phyloP scores from a whole-genome alignment of 2,329 filamentous ascomycete species.

The Blumeriella jaapii region DNA sequence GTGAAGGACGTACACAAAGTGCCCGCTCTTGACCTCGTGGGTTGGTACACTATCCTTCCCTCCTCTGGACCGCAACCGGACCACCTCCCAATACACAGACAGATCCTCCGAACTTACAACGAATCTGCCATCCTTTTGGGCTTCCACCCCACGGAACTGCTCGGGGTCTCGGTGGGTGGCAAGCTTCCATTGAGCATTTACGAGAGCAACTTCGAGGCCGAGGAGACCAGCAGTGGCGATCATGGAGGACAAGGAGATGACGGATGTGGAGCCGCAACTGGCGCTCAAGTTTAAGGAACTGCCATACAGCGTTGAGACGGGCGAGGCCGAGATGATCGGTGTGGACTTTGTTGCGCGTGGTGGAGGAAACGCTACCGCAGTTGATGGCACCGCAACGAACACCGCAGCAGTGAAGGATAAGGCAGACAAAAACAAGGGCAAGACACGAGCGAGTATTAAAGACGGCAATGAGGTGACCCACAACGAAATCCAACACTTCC shows the following conservation, averaged over 20 bases:
- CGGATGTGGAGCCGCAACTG: constrained; percentile 44
- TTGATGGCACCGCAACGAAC: constrained; percentile 28
- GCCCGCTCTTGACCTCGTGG: constrained; percentile 74
- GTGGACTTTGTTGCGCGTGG: constrained; percentile 86
- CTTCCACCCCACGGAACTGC: constrained; percentile 60
- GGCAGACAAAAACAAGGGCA: constrained; percentile 21
- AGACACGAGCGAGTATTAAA: constrained; percentile 25
- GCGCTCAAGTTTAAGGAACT: constrained; percentile 72
- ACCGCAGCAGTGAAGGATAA: constrained; percentile 23
- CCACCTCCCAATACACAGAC: constrained; percentile 64
- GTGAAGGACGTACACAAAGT: constrained; percentile 83
- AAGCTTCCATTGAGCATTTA: constrained; percentile 86
- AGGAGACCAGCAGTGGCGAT: constrained; percentile 39
- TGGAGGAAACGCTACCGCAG: constrained; percentile 65
- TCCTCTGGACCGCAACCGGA: constrained; percentile 55
- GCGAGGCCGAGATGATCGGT: constrained; percentile 94
- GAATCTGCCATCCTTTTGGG: constrained; percentile 77
- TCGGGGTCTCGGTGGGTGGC: constrained; percentile 50
- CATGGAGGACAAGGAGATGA: constrained; percentile 60
- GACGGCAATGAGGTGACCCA: constrained; percentile 21
- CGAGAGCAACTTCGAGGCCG: constrained; percentile 71
- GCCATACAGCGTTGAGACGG: constrained; percentile 80
- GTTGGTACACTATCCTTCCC: constrained; percentile 78
- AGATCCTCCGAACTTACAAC: constrained; percentile 64
- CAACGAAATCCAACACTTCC: constrained; percentile 39